Evolutionary conservation across 768 basidiomycete species (phyloP), one percentile per base, ranked within the genome.

Genomic region (Boletus tomentosulus): DNA sequence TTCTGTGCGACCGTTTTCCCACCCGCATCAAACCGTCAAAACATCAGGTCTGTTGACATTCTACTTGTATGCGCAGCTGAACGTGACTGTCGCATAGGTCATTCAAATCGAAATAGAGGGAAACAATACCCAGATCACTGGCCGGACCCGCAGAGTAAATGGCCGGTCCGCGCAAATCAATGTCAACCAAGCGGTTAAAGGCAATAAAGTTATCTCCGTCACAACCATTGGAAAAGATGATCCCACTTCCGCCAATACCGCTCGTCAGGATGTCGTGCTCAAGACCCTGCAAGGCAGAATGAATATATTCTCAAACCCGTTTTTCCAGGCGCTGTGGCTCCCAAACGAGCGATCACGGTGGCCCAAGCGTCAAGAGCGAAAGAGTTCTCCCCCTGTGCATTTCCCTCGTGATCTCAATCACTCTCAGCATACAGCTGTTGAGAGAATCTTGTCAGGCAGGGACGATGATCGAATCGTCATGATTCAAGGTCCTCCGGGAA

Each of bases 241-340:
- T 28, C 78, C 76, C 0, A 89, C 86, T 2, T 70, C 58, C 16
- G 85, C 87, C 3, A 85, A 88, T 50, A 48, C 58, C 3, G 3
- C 16, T 19, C 67, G 71, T 5, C 56, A 60, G 15, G 46, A 19
- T 6, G 33, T 69, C 41, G 54, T 73, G 12, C 65, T 67, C 38
- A 2, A 30, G 7, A 50, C 57, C 0, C 30, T 75, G 10, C 67
- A 69, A 28, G 10, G 43, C 4, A 19, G 1, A 10, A 48, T 57
- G 1, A 53, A 38, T 1, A 57, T 72, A 33, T 24, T 65, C 15
- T 51, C 55, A 3, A 57, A 60, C 24, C 62, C 65, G 0, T 69
- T 70, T 41, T 66, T 72, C 31, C 59, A 34, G 6, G 51, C 55
- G 10, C 58, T 75, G 31, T 70, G 71, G 65, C 55, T 66, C 34